A percentile compares a stretch with the other conserved stretches of the same genome.
phyloP scores from a whole-genome alignment of 2,329 filamentous ascomycete genomes.

The Lojkania enalia region DNA sequence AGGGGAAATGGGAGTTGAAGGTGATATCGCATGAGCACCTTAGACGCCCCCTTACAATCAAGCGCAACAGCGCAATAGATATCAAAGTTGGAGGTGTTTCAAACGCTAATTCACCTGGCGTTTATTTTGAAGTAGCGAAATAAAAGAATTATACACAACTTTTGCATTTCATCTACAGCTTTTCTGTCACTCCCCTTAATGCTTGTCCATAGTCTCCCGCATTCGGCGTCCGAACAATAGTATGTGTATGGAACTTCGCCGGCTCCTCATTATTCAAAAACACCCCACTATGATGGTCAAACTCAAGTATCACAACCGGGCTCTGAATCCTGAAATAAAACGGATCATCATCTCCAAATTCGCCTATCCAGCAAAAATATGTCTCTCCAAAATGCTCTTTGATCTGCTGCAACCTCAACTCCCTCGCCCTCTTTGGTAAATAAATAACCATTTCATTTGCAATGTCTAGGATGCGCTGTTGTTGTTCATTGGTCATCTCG shows the following conservation, averaged over 20 bases:
- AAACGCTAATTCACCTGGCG: no score
- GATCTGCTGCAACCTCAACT: conserved; percentile 59
- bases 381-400: conserved; percentile 66
- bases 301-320: conserved; percentile 73
- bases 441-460: conserved; percentile 69
- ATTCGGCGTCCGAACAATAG: conserved; percentile 71
- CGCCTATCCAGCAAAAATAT: conserved; percentile 80
- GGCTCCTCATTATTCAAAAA: conserved; percentile 74
- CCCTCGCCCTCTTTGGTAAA: conserved; percentile 60
- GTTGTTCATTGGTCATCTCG: conserved; percentile 54
- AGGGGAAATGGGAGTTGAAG: no score
- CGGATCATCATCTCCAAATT: conserved; percentile 65
- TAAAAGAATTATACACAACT: no score
- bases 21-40: no score
- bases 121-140: no score
- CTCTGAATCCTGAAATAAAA: conserved; percentile 81
- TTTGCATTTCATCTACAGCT: conserved; percentile 2
- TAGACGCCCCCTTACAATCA: no score
- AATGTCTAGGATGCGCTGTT: conserved; percentile 58
- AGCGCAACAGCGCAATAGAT: no score
- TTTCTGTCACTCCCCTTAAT: conserved; percentile 38
- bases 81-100: no score
- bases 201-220: conserved; percentile 73
- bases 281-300: conserved; percentile 79
- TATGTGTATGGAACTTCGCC: conserved; percentile 79